Evolutionary conservation across 2,329 filamentous ascomycete genomes (phyloP).

Genomic region (Catunica adiposa): DNA sequence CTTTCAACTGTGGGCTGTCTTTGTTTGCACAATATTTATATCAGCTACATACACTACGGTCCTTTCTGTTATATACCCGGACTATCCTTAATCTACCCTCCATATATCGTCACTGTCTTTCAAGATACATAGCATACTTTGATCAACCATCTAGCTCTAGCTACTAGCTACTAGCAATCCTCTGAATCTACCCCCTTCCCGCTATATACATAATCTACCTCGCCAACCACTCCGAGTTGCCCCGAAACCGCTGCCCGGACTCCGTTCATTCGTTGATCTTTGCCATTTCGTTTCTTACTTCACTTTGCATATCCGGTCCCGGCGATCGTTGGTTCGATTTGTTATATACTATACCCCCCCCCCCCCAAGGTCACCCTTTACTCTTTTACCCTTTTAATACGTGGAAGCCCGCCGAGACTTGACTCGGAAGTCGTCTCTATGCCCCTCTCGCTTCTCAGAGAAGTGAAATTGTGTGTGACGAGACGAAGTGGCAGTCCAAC

Average conservation of each 20-base stretch:
- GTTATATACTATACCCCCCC: not conserved
- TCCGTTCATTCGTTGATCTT: no score
- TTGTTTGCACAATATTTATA: no score
- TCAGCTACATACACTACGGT: not conserved
- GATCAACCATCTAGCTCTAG: not conserved
- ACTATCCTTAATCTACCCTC: not conserved
- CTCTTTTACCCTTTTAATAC: not conserved
- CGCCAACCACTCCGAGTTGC: no score
- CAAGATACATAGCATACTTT: no score
- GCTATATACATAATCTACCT: no score
- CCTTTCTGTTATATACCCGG: not conserved
- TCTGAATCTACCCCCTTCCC: no score
- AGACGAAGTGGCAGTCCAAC: not conserved
- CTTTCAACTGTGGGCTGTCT: not conserved
- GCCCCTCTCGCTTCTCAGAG: slow-evolving; percentile 8
- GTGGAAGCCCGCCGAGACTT: not conserved
- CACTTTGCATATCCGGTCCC: not conserved
- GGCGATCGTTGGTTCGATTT: not conserved
- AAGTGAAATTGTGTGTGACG: slow-evolving; percentile 7
- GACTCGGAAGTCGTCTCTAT: slow-evolving; percentile 1
- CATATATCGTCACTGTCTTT: not conserved
- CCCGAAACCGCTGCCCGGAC: no score
- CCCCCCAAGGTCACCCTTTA: not conserved
- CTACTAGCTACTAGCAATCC: no score
- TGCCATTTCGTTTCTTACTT: not conserved